Evolutionary conservation across 768 basidiomycete genomes (phyloP).

Genomic region (Auricularia sp.): DNA sequence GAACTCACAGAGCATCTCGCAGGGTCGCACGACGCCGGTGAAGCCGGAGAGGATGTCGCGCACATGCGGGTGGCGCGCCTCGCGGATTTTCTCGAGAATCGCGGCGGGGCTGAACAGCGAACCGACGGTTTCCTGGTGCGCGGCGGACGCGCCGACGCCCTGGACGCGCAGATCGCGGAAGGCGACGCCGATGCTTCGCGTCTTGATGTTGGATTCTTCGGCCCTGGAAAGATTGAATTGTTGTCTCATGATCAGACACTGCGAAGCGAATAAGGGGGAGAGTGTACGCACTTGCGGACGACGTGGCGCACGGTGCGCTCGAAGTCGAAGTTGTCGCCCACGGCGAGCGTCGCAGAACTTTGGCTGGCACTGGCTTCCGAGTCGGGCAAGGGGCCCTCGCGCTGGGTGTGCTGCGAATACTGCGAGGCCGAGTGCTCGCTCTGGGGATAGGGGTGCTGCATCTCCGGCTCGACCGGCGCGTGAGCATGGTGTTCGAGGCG

Average conservation of each 20-base stretch:
- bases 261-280: not conserved
- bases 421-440: too few relatives aligned
- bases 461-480: not conserved
- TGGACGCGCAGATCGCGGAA: slow-evolving; percentile 39
- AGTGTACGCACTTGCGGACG: not conserved
- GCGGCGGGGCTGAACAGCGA: slow-evolving; percentile 47
- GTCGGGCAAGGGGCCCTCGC: not conserved
- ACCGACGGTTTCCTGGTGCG: slow-evolving; percentile 50
- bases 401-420: too few relatives aligned
- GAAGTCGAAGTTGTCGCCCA: not conserved
- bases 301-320: not conserved
- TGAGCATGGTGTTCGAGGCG: not conserved
- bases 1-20: slow-evolving; percentile 59
- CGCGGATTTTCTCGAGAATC: slow-evolving; percentile 32
- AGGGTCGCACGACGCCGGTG: slow-evolving; percentile 46
- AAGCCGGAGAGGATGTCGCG: slow-evolving; percentile 45
- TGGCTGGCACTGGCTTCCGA: not conserved
- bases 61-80: slow-evolving; percentile 47
- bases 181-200: slow-evolving; percentile 12
- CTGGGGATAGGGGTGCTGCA: not conserved
- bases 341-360: not conserved
- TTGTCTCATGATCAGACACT: not conserved
- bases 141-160: slow-evolving; percentile 46
- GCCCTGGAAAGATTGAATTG: not conserved
- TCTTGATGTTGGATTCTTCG: slow-evolving; percentile 1